These are phyloP conservation scores for Botrytis paeoniae DNA, from an alignment of 2,329 filamentous ascomycete species.

Conservation along the genomic window DNA sequence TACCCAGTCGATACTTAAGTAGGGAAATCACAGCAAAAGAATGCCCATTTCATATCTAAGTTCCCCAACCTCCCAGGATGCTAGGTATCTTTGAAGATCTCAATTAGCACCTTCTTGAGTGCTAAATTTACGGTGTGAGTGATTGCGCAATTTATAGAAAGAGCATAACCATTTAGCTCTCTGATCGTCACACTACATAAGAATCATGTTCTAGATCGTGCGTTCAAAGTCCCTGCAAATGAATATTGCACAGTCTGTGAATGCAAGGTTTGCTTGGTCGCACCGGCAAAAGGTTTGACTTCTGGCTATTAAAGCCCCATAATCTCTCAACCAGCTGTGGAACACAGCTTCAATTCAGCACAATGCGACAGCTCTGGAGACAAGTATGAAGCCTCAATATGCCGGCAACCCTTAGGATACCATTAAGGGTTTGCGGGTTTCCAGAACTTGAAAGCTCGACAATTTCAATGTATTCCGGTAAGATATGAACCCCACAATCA, in stretches of 20 bases:
- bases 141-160: neutral
- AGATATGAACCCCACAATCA: neutral
- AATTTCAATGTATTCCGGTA: neutral
- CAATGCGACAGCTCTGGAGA: neutral
- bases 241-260: neutral
- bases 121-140: neutral
- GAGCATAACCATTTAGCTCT: neutral
- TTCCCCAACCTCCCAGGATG: neutral
- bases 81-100: neutral
- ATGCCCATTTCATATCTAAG: neutral
- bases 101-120: neutral
- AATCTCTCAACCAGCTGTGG: neutral
- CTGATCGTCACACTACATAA: neutral
- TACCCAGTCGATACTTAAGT: neutral
- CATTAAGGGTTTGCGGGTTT: no score
- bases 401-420: neutral
- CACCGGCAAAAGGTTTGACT: no score
- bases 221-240: neutral
- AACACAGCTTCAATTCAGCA: neutral
- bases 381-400: neutral
- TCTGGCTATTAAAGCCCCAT: neutral
- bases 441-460: neutral
- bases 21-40: neutral
- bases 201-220: neutral
- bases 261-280: neutral